A percentile compares a stretch with the other conserved stretches of the same genome.
phyloP scores from a whole-genome alignment of 805 yeast species.

The Peterozyma toletana region DNA sequence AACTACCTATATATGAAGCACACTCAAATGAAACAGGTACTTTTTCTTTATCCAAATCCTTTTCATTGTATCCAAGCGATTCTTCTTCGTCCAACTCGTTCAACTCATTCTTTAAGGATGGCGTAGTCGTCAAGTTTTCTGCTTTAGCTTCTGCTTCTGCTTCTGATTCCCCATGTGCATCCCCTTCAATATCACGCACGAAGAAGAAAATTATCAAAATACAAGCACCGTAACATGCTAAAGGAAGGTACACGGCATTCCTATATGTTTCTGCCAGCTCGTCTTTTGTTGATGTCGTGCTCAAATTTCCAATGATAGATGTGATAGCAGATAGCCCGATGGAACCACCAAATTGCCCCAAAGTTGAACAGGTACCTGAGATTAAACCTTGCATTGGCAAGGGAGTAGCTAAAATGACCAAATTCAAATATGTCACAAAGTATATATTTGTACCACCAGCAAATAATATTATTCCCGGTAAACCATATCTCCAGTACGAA shows the following conservation, averaged over 20 bases:
- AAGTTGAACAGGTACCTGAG: conserved; percentile 27
- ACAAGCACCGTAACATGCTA: neutral
- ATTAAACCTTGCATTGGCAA: conserved; percentile 30
- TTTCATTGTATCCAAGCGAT: too few species aligned
- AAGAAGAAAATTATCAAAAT: neutral
- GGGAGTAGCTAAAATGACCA: conserved; percentile 26
- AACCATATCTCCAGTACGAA: neutral
- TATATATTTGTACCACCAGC: conserved; percentile 23
- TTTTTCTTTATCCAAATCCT: too few species aligned
- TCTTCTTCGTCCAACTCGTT: too few species aligned
- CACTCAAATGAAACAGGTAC: too few species aligned
- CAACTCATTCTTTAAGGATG: too few species aligned
- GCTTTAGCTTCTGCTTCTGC: too few species aligned
- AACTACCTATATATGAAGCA: too few species aligned
- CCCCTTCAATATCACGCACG: too few species aligned
- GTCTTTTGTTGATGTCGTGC: neutral
- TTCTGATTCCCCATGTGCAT: too few species aligned
- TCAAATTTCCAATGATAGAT: conserved; percentile 18
- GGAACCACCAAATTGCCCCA: conserved; percentile 25
- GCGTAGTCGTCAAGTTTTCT: too few species aligned
- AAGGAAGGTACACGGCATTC: neutral
- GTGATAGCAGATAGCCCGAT: conserved; percentile 20
- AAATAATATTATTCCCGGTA: conserved; percentile 5
- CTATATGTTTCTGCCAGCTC: neutral
- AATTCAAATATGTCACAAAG: conserved; percentile 25